Base-by-base conservation (phyloP, 352 stramenopile species). In the Phytophthora tentaculata region DNA sequence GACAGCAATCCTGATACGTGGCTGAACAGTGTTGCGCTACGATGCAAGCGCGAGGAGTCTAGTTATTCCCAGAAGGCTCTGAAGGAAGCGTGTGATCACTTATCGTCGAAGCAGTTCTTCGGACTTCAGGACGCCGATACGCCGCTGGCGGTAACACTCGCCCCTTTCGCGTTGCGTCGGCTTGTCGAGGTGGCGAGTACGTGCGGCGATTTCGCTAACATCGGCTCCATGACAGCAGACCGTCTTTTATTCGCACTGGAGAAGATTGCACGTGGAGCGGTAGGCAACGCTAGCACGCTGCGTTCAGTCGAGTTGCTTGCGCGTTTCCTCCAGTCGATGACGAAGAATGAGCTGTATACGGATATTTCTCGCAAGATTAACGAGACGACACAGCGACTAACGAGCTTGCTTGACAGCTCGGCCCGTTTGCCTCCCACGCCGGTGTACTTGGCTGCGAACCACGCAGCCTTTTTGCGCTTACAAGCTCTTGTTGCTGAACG, bases 241-340 rank as follows among this genome's bases (percentile, higher is more conserved):
- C 83, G 72, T 1, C 50, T 94, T 39, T 52, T 89, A 20, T 89
- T 91, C 44, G 67, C 76, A 6, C 60, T 94, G 62, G 84, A 94
- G 22, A 90, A 86, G 29, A 68, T 94, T 35, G 60, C 79, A 9
- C 62, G 58, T 37, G 60, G 61, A 52, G 12, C 50, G 43, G 16
- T 17, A 43, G 39, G 45, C n/a, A 72, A 73, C 19, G 37, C 49
- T 14, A 32, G 49, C 22, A 39, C 53, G 12, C 24, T 56, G 9
- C 39, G 32, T 1, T 79, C 64, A 12, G 62, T 81, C 2, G 70
- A 80, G 19, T 45, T 94, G 39, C 72, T 90, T 16, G 66, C 59
- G 35, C 81, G 83, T 1, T 92, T 77, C 44, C 64, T 92, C 22
- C 72, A 73, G 17, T 91, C 84, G 17, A 61, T 92, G 35, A 60